Percentiles rank a stretch among this genome's conserved stretches.
phyloP scores from a whole-genome alignment of 345 rosid genomes.

The Passiflora organensis region DNA sequence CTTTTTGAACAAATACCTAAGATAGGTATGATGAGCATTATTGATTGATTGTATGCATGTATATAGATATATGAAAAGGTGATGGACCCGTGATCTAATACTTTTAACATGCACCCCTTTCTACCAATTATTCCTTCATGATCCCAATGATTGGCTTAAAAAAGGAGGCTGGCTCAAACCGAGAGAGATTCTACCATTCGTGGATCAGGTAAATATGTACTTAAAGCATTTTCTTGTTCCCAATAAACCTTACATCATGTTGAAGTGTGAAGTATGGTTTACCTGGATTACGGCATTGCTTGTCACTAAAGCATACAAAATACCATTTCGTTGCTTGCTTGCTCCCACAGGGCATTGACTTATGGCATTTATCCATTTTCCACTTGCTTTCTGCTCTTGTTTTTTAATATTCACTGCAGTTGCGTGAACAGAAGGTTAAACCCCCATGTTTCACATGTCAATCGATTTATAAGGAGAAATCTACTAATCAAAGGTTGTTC shows the following conservation, averaged over 20 bases:
- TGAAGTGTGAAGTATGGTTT: constrained; percentile 29
- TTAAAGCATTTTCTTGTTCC: constrained; percentile 23
- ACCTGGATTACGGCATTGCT: constrained; percentile 39
- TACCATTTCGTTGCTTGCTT: no score
- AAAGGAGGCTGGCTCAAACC: constrained; percentile 16
- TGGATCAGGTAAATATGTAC: constrained; percentile 32
- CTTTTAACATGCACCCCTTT: constrained; percentile 28
- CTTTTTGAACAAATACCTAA: no score
- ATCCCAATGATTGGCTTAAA: constrained; percentile 42
- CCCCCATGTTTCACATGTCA: no score
- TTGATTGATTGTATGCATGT: constrained; percentile 14
- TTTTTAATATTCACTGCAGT: no score
- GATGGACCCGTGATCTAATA: constrained; percentile 34
- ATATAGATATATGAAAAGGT: constrained; percentile 1
- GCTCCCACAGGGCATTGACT: constrained; percentile 10
- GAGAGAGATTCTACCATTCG: constrained; percentile 16
- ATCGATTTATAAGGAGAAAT: no score
- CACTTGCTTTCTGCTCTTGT: no score
- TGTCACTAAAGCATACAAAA: constrained; percentile 27
- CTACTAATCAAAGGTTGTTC: no score
- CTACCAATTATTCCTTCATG: constrained; percentile 30
- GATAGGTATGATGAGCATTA: constrained; percentile 27
- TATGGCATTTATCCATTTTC: no score
- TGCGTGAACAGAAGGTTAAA: no score
- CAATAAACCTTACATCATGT: constrained; percentile 32